Percentiles rank a stretch among this genome's conserved stretches.
Evolutionary conservation across 805 yeast species (phyloP).

Genomic region (Scheffersomyces stipitis): DNA sequence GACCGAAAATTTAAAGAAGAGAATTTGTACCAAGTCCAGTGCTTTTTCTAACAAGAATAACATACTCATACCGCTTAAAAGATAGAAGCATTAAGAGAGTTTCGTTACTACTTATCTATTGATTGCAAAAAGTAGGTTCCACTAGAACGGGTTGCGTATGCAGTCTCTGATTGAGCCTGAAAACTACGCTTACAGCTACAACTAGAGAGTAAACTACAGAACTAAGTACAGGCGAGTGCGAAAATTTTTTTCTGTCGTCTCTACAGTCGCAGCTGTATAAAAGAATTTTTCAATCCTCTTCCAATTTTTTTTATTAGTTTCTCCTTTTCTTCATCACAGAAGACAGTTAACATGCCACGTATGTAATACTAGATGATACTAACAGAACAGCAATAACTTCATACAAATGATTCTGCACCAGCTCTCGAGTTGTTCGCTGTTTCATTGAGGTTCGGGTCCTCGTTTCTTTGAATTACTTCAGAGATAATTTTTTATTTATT

Average conservation of each 20-base stretch:
- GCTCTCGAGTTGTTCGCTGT: too few species aligned
- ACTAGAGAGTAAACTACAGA: background rate
- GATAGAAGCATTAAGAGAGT: too few species aligned
- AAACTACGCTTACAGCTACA: background rate
- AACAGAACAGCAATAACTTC: constrained; percentile 3
- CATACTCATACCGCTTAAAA: too few species aligned
- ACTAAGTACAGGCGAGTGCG: too few species aligned
- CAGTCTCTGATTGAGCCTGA: too few species aligned
- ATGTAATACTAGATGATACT: constrained; percentile 33
- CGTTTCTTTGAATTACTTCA: constrained; percentile 29
- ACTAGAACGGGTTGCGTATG: too few species aligned
- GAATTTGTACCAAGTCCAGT: too few species aligned
- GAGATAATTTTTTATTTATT: constrained; percentile 25
- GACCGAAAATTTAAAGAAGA: too few species aligned
- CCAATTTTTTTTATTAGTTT: background rate
- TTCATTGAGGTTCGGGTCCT: constrained; percentile 73
- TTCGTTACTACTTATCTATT: too few species aligned
- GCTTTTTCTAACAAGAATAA: too few species aligned
- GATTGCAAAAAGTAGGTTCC: too few species aligned
- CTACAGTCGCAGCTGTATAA: background rate
- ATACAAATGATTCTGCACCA: constrained; percentile 2
- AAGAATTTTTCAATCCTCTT: constrained; percentile 3
- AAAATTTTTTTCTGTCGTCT: background rate
- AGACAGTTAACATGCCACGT: constrained; percentile 59
- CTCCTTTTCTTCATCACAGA: constrained; percentile 10